Percentiles rank a stretch among this genome's conserved stretches.
phyloP scores from a whole-genome alignment of 1,284 basidiomycete species.

The Volvariella surrecta region DNA sequence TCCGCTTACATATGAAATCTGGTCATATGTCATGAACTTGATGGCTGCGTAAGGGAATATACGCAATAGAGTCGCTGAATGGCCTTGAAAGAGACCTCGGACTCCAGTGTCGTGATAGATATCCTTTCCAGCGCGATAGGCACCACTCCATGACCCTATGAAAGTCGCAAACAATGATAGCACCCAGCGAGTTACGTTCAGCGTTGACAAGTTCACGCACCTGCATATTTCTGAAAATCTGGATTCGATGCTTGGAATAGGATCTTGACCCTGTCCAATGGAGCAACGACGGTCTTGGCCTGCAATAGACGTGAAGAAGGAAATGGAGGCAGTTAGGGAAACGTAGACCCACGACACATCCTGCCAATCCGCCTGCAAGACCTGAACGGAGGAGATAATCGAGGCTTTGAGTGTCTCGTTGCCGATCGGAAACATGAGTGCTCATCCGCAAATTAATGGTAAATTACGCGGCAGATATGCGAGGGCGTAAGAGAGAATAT shows the following conservation, averaged over 20 bases:
- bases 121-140: conserved; percentile 71
- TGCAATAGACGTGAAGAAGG: conserved; percentile 22
- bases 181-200: neutral
- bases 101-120: conserved; percentile 75
- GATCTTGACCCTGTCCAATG: conserved; percentile 97
- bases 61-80: conserved; percentile 81
- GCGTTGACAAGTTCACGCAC: conserved; percentile 29
- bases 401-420: conserved; percentile 58
- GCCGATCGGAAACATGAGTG: conserved; percentile 44
- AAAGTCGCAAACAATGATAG: conserved; percentile 6
- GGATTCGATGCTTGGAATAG: conserved; percentile 97
- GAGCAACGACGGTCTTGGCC: conserved; percentile 97
- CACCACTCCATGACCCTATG: conserved; percentile 78
- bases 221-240: conserved; percentile 91
- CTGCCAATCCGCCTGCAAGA: conserved; percentile 87
- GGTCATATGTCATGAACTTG: conserved; percentile 98
- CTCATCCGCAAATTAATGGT: conserved; percentile 41
- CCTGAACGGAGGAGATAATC: conserved; percentile 77
- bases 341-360: conserved; percentile 72
- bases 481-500: neutral
- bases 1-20: conserved; percentile 61
- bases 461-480: conserved; percentile 15
- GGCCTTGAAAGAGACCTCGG: conserved; percentile 88
- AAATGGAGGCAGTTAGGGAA: conserved; percentile 9
- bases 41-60: conserved; percentile 96